Percentiles rank a stretch among this genome's conserved stretches.
Evolutionary conservation across 2,329 filamentous ascomycete species (phyloP).

Genomic region (Talaromyces sp.): DNA sequence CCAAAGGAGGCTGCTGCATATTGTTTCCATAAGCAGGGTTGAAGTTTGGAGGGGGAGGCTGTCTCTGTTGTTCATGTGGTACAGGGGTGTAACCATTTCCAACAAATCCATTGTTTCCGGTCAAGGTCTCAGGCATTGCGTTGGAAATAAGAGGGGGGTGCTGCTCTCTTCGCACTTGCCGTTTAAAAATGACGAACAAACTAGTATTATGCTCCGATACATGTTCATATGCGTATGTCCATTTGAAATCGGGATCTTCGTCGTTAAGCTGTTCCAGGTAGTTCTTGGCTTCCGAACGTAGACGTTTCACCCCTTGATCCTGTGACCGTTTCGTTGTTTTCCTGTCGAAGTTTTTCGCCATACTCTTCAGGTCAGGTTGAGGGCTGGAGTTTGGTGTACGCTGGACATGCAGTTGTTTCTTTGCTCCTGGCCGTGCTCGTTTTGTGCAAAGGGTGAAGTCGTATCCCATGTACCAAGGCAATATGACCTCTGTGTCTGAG

Average conservation of each 20-base stretch:
- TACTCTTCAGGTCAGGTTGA: neutral
- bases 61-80: too few relatives aligned
- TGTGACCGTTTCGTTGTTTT: conserved; percentile 8
- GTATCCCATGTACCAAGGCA: too few relatives aligned
- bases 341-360: conserved; percentile 16
- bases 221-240: conserved; percentile 34
- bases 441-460: too few relatives aligned
- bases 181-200: neutral
- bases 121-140: neutral
- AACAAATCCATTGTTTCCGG: neutral
- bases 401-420: too few relatives aligned
- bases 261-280: conserved; percentile 31
- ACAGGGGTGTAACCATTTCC: too few relatives aligned
- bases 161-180: neutral
- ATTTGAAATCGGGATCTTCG: conserved; percentile 29
- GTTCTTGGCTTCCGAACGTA: conserved; percentile 23
- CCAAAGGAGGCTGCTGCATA: neutral
- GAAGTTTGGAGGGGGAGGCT: neutral
- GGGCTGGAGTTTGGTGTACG: neutral
- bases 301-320: conserved; percentile 16
- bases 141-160: too few relatives aligned
- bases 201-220: conserved; percentile 15
- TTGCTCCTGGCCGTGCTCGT: too few relatives aligned
- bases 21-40: neutral
- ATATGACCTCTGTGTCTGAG: too few relatives aligned